Evolutionary conservation across 768 basidiomycete species (phyloP), one percentile per base, ranked within the genome.

Genomic region (Tylopilus balloui): DNA sequence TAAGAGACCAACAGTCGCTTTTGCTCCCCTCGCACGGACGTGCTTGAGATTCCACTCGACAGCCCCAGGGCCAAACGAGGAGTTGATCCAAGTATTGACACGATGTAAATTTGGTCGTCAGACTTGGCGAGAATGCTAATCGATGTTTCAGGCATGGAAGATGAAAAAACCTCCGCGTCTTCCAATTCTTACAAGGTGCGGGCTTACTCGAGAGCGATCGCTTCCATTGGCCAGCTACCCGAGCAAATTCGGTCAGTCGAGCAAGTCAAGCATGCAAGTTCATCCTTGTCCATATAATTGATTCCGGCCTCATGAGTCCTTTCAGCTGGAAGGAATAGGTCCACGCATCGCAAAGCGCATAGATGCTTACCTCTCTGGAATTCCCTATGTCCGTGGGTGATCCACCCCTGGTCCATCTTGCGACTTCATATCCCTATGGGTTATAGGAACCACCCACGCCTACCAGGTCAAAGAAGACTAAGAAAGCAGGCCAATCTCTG

Each of bases 151-250:
- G 79, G 73, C 59, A 70, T 72, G 61, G 60, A 72, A 39, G 70
- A 72, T 15, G 79, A 80, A 53, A 65, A 70, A n/a, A 40, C 54
- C 7, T 67, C 66, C 12, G 29, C 57, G 3, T 48, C 57, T 19
- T 48, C 66, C n/a, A 81, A 79, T 51, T 51, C 51, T 5, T 80
- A 70, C 68, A 80, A 78, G 66, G 62, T 80, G 15, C 69, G 71
- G 45, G 77, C 79, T 19, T 81, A 77, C 53, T 63, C 66, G 37
- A 71, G 63, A 48, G 80, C 80, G 3, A 78, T 82, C 45, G 64
- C 62, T 8, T 65, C 64, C 25, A 69, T 82, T 37, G 53, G 64
- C 24, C 54, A 64, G 32, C 55, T 79, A 3, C 61, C 74, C 15
- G 61, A 70, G 48, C 75, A 75, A 42, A 70, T 81, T 45, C 68